Percentiles rank a stretch among this genome's conserved stretches.
Evolutionary conservation across 1,284 basidiomycete genomes (phyloP).

Genomic region (Papiliotrema nemorosa): DNA sequence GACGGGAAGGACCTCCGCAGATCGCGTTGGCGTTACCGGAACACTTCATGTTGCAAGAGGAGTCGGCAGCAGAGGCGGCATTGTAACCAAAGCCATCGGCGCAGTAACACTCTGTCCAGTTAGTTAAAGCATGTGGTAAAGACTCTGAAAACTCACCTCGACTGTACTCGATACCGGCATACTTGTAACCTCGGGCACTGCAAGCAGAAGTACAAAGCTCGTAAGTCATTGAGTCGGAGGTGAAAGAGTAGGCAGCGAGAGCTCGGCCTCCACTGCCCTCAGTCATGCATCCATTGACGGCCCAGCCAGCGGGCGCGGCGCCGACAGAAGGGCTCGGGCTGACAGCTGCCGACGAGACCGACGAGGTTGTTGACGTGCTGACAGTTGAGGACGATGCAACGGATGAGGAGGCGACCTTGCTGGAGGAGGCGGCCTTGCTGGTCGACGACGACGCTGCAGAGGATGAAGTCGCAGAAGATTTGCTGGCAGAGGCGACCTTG

Average conservation of each 20-base stretch:
- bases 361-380: not conserved
- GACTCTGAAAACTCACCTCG: not conserved
- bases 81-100: conserved; percentile 10
- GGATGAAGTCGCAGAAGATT: conserved; percentile 6
- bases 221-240: conserved; percentile 20
- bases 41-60: conserved; percentile 25
- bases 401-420: not conserved
- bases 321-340: conserved; percentile 53
- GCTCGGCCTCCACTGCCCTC: conserved; percentile 26
- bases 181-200: conserved; percentile 6
- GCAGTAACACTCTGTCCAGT: conserved; percentile 28
- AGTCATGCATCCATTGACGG: conserved; percentile 27
- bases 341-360: conserved; percentile 49
- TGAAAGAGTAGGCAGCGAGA: conserved; percentile 18
- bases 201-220: conserved; percentile 16
- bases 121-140: not conserved
- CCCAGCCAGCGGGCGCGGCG: conserved; percentile 7
- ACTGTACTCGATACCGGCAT: conserved; percentile 19
- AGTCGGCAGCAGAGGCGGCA: conserved; percentile 1
- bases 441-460: conserved; percentile 6
- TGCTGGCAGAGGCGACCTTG: no score
- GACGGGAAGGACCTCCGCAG: conserved; percentile 3
- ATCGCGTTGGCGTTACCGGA: conserved; percentile 22
- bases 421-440: conserved; percentile 7
- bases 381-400: not conserved